Percentiles rank a stretch among this genome's conserved stretches.
Evolutionary conservation across 2,329 filamentous ascomycete genomes (phyloP).

Genomic region (Penicillium thymicola): DNA sequence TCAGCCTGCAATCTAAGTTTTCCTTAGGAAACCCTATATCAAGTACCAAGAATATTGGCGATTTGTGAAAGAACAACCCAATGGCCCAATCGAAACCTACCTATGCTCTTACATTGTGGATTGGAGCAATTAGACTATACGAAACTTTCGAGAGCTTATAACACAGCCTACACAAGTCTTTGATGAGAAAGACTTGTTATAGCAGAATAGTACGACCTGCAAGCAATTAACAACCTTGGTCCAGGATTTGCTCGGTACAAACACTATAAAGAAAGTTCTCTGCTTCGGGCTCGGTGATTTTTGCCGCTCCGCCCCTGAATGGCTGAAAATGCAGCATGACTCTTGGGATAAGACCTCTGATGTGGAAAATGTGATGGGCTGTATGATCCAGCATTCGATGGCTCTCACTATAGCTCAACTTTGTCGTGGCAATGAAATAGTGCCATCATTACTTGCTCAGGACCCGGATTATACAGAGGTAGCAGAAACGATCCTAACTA

Average conservation of each 20-base stretch:
- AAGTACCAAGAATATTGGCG: conserved; percentile 23
- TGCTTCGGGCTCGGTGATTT: conserved; percentile 23
- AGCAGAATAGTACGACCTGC: conserved; percentile 20
- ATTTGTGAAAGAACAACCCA: conserved; percentile 19
- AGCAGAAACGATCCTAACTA: conserved; percentile 14
- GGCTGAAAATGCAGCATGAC: conserved; percentile 16
- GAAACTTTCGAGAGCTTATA: conserved; percentile 21
- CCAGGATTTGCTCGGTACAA: conserved; percentile 13
- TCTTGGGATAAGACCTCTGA: conserved; percentile 16
- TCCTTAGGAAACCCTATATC: conserved; percentile 18
- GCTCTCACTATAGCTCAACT: conserved; percentile 22
- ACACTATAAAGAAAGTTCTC: conserved; percentile 18
- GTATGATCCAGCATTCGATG: conserved; percentile 22
- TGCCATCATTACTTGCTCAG: conserved; percentile 15
- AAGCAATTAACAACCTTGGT: conserved; percentile 14
- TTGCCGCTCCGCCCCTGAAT: conserved; percentile 19
- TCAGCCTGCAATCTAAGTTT: conserved; percentile 12
- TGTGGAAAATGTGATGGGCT: conserved; percentile 11
- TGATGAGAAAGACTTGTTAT: conserved; percentile 17
- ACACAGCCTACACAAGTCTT: conserved; percentile 19
- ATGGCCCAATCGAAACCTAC: conserved; percentile 18
- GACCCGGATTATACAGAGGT: conserved; percentile 20
- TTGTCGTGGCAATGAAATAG: conserved; percentile 14
- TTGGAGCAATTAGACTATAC: conserved; percentile 20
- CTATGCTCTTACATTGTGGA: conserved; percentile 22